These are phyloP conservation scores for Cenchrus purpureus DNA, from an alignment of 176 grass and related monocot species.

Conservation along the genomic window DNA sequence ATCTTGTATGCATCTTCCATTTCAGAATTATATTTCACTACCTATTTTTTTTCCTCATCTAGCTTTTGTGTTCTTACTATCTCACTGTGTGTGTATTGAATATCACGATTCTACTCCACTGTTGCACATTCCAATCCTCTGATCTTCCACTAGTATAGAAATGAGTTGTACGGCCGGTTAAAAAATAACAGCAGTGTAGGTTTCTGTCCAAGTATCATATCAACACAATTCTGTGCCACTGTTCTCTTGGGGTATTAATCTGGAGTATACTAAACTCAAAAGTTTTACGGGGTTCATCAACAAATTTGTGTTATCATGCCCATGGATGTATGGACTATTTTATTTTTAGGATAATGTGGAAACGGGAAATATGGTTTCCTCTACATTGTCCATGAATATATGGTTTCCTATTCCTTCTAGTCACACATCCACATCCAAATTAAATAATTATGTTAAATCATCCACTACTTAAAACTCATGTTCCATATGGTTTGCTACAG, in stretches of 20 bases:
- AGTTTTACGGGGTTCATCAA: neutral
- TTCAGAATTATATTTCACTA: conserved; percentile 13
- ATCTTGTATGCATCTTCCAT: conserved; percentile 57
- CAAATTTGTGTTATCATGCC: neutral
- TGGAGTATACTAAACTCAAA: neutral
- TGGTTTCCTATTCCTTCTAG: neutral
- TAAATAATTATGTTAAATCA: neutral
- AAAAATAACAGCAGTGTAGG: too few species aligned
- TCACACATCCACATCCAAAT: neutral
- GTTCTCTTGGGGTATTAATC: too few species aligned
- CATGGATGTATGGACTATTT: neutral
- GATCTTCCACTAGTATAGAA: too few species aligned
- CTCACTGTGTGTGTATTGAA: neutral
- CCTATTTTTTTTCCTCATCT: neutral
- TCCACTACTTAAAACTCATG: neutral
- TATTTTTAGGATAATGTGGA: too few species aligned
- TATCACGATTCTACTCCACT: neutral
- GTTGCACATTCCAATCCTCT: neutral
- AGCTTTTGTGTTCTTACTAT: neutral
- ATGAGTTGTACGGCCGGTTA: too few species aligned
- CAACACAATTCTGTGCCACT: too few species aligned
- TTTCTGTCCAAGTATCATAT: too few species aligned
- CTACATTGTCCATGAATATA: neutral
- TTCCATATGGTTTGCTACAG: neutral
- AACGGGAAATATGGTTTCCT: neutral